Conservation (phyloP, 768 basidiomycete species). For the Podaxis sp. region DNA sequence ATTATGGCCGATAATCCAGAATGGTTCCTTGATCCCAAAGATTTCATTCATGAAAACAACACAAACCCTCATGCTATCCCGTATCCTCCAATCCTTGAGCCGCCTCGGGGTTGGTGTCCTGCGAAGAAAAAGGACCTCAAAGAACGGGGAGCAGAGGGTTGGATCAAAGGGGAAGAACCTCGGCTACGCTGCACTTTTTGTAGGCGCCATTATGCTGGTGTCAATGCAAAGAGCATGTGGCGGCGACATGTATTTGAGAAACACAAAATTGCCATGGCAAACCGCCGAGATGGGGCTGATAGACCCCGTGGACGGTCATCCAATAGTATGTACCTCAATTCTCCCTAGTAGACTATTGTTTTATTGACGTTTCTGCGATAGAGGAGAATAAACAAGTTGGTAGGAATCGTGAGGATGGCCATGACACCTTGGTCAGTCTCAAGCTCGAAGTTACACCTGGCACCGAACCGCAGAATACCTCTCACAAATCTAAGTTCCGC, state of each 20-base stretch:
- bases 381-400: conserved; percentile 56
- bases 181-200: conserved; percentile 83
- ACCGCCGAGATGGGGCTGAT: conserved; percentile 71
- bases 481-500: conserved; percentile 48
- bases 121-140: conserved; percentile 81
- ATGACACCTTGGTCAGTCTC: conserved; percentile 44
- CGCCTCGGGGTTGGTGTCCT: conserved; percentile 84
- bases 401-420: conserved; percentile 31
- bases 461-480: conserved; percentile 29
- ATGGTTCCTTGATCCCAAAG: conserved; percentile 74
- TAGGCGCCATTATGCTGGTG: conserved; percentile 78
- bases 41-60: conserved; percentile 54
- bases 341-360: conserved; percentile 5
- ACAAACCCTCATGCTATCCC: conserved; percentile 54
- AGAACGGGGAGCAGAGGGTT: conserved; percentile 65
- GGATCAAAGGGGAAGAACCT: conserved; percentile 82
- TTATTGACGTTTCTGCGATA: conserved; percentile 24
- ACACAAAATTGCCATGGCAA: conserved; percentile 88
- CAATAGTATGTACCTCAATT: conserved; percentile 51
- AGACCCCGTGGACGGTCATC: conserved; percentile 62
- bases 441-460: conserved; percentile 42
- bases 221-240: conserved; percentile 93
- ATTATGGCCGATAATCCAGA: conserved; percentile 74
- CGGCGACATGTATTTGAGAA: conserved; percentile 86
- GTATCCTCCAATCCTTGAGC: conserved; percentile 78